Percentiles rank a stretch among this genome's conserved stretches.
phyloP scores from a whole-genome alignment of 2,329 filamentous ascomycete species.

The Fusarium algeriense region DNA sequence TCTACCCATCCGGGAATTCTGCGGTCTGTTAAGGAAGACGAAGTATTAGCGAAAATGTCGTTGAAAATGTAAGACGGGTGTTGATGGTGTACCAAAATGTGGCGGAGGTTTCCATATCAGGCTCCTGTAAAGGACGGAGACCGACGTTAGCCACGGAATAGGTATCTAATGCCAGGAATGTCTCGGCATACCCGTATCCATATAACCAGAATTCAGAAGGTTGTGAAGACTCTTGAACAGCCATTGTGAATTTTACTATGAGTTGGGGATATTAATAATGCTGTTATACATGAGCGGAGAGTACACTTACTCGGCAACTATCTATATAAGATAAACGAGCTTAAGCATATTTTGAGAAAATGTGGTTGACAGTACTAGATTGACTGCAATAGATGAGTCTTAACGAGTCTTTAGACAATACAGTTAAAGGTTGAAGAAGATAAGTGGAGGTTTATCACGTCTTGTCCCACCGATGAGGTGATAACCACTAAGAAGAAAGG shows the following conservation, averaged over 20 bases:
- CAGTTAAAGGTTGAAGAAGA: not conserved
- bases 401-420: not conserved
- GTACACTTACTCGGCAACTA: not conserved
- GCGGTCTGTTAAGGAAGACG: constrained; percentile 70
- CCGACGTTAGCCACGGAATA: constrained; percentile 10
- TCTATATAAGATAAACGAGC: not conserved
- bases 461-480: constrained; percentile 22
- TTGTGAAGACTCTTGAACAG: constrained; percentile 49
- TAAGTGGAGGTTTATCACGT: constrained; percentile 19
- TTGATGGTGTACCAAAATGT: constrained; percentile 87
- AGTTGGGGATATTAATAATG: constrained; percentile 32
- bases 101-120: constrained; percentile 99
- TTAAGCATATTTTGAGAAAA: not conserved
- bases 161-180: constrained; percentile 16
- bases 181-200: constrained; percentile 82
- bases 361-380: not conserved
- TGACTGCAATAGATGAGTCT: constrained; percentile 11
- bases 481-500: constrained; percentile 23
- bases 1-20: constrained; percentile 90
- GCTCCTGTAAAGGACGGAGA: constrained; percentile 65
- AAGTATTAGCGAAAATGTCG: constrained; percentile 11
- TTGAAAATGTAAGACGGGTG: constrained; percentile 3
- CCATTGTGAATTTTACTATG: constrained; percentile 51
- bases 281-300: not conserved
- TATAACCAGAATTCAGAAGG: constrained; percentile 89